phyloP scores from a whole-genome alignment of 805 yeast genomes.

The Yamadazyma endophytica region DNA sequence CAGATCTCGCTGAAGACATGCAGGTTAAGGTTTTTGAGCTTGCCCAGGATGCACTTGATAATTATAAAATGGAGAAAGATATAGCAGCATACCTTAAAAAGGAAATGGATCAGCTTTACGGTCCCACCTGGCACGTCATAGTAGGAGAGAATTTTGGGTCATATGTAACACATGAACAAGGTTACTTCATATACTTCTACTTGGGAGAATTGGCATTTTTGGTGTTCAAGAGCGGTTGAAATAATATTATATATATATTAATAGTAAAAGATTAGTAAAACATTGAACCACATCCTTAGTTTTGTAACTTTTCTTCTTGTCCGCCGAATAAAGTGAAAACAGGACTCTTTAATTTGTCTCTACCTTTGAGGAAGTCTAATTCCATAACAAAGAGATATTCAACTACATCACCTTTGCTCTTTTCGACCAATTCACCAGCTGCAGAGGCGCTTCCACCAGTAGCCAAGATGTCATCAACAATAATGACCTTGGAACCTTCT shows the following conservation, averaged over 20 bases:
- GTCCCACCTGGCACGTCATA: constrained; percentile 77
- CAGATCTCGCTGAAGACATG: constrained; percentile 49
- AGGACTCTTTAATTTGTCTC: constrained; percentile 80
- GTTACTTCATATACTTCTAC: constrained; percentile 67
- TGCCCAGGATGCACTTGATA: constrained; percentile 41
- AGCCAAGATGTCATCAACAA: constrained; percentile 96
- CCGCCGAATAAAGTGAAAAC: constrained; percentile 87
- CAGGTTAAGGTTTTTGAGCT: constrained; percentile 47
- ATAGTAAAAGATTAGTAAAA: background rate
- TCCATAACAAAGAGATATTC: constrained; percentile 92
- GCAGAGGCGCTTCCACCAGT: constrained; percentile 97
- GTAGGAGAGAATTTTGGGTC: constrained; percentile 79
- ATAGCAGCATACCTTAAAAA: constrained; percentile 64
- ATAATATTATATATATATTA: constrained; percentile 1
- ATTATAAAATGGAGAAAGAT: constrained; percentile 51
- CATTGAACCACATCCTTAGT: constrained; percentile 1
- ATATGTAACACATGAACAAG: constrained; percentile 75
- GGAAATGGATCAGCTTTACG: constrained; percentile 58
- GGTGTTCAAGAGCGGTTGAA: constrained; percentile 61
- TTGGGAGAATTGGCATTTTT: constrained; percentile 65
- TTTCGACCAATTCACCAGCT: constrained; percentile 77
- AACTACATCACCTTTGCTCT: constrained; percentile 64
- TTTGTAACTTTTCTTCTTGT: constrained; percentile 52
- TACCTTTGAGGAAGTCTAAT: constrained; percentile 90
- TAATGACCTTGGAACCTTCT: constrained; percentile 72